phyloP scores from a whole-genome alignment of 805 yeast species.

The Schwanniomyces polymorphus region DNA sequence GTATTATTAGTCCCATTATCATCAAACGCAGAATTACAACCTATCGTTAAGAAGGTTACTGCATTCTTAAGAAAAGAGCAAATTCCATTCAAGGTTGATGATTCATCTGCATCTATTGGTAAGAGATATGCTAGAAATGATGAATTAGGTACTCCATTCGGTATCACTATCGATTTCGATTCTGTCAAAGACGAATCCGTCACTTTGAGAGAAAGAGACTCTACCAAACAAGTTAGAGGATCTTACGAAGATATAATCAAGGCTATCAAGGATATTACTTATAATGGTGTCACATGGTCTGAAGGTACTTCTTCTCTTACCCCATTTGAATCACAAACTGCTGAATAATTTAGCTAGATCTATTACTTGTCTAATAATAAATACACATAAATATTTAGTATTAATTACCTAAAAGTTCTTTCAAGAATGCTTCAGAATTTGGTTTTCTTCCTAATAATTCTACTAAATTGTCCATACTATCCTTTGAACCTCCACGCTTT shows the following conservation, averaged over 20 bases:
- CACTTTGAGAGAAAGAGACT: slow-evolving; percentile 95
- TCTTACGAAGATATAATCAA: slow-evolving; percentile 64
- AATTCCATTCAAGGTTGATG: slow-evolving; percentile 94
- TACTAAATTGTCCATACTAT: slow-evolving; percentile 61
- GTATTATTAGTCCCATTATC: slow-evolving; percentile 94
- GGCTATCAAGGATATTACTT: slow-evolving; percentile 76
- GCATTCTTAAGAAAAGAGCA: slow-evolving; percentile 72
- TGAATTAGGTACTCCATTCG: slow-evolving; percentile 98
- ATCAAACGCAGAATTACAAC: slow-evolving; percentile 74
- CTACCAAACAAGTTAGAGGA: slow-evolving; percentile 96
- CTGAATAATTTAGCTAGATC: slow-evolving; percentile 7
- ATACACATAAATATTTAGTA: not conserved
- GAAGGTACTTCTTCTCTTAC: slow-evolving; percentile 76
- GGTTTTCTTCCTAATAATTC: slow-evolving; percentile 79
- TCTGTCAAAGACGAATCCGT: slow-evolving; percentile 84
- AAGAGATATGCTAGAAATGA: slow-evolving; percentile 98
- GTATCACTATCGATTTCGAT: slow-evolving; percentile 95
- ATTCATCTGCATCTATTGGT: slow-evolving; percentile 96
- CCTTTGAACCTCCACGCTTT: slow-evolving; percentile 71
- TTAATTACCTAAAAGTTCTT: slow-evolving; percentile 47
- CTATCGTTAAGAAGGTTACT: slow-evolving; percentile 70
- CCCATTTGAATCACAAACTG: slow-evolving; percentile 72
- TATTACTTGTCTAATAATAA: not conserved
- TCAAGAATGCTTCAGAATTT: slow-evolving; percentile 66
- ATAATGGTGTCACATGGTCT: slow-evolving; percentile 75